Evolutionary conservation across 2,329 filamentous ascomycete species (phyloP).

Genomic region (Colletotrichum theobromicola): DNA sequence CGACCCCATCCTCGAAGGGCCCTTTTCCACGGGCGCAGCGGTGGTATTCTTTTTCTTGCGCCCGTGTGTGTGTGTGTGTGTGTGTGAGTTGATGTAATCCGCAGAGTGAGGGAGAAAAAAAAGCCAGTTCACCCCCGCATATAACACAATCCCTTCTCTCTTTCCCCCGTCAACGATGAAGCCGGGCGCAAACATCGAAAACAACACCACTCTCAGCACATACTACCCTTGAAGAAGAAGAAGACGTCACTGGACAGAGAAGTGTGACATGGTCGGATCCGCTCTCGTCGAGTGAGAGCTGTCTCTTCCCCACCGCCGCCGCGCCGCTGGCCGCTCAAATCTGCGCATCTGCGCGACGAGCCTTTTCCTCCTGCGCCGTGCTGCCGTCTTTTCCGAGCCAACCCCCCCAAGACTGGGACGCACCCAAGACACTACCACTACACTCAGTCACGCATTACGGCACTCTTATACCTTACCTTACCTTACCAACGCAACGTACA

Average conservation of each 20-base stretch:
- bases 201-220: no score
- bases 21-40: background rate
- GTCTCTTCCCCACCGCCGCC: background rate
- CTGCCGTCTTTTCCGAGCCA: background rate
- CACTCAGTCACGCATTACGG: background rate
- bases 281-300: background rate
- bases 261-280: background rate
- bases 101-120: background rate
- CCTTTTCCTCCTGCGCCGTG: background rate
- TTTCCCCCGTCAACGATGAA: background rate
- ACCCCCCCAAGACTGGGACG: background rate
- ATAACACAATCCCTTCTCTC: background rate
- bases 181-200: background rate
- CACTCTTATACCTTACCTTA: background rate
- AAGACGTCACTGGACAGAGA: background rate
- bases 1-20: conserved; percentile 10
- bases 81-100: conserved; percentile 15
- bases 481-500: background rate
- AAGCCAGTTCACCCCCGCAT: background rate
- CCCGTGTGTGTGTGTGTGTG: background rate
- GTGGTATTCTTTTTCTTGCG: background rate
- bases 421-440: background rate
- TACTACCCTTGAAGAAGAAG: no score
- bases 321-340: background rate
- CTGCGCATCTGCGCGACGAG: background rate